Conservation (phyloP, 208 protist genomes). For the Crithidia acanthocephali region DNA sequence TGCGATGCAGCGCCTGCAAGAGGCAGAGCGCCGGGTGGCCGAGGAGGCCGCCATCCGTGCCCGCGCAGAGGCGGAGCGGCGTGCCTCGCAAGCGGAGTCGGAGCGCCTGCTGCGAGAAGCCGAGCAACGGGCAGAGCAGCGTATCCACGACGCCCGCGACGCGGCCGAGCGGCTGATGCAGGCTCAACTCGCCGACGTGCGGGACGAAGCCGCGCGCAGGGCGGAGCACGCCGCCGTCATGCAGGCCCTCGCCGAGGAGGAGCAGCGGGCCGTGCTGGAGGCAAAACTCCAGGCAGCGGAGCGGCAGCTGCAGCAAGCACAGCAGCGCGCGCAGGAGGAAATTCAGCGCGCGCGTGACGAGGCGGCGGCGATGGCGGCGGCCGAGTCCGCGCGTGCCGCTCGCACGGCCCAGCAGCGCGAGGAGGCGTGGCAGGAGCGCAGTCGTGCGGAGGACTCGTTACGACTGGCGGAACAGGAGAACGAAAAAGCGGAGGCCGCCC, state of each 20-base stretch:
- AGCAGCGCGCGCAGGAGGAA: constrained; percentile 46
- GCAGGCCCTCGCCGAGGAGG: constrained; percentile 53
- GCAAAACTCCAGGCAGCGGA: constrained; percentile 63
- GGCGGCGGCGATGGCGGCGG: constrained; percentile 42
- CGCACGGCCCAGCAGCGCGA: constrained; percentile 42
- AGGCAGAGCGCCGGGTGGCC: constrained; percentile 59
- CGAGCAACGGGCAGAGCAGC: constrained; percentile 51
- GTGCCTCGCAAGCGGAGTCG: constrained; percentile 30
- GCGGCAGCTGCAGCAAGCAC: constrained; percentile 51
- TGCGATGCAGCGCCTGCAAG: constrained; percentile 51
- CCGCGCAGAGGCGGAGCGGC: constrained; percentile 36
- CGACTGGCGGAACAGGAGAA: constrained; percentile 36
- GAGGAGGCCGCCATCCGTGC: constrained; percentile 48
- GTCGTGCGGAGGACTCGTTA: constrained; percentile 37
- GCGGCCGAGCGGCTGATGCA: constrained; percentile 45
- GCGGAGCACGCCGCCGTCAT: constrained; percentile 49
- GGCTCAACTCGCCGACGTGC: constrained; percentile 39
- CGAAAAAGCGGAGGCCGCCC: constrained; percentile 37
- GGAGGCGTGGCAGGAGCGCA: constrained; percentile 34
- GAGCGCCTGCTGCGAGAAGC: constrained; percentile 48
- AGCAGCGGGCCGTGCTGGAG: constrained; percentile 51
- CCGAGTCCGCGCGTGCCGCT: constrained; percentile 43
- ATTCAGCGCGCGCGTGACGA: constrained; percentile 48
- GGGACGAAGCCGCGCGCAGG: constrained; percentile 40
- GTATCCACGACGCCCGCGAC: constrained; percentile 48